These are phyloP conservation scores for Syzygium jambos DNA, from an alignment of 345 rosid genomes.

Conservation along the genomic window DNA sequence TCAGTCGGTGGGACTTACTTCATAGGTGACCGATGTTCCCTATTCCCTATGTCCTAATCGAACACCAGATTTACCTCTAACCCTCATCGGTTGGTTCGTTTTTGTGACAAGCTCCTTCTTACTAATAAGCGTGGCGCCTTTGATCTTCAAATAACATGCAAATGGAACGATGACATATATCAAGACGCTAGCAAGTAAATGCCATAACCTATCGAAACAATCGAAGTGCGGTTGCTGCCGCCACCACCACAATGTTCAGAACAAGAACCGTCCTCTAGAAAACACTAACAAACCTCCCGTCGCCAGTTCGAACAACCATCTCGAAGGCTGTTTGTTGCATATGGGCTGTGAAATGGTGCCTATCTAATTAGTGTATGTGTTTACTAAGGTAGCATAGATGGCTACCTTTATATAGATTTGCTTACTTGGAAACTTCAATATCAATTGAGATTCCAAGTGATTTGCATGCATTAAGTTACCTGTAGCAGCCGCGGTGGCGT, in stretches of 20 bases:
- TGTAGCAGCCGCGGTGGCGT: neutral
- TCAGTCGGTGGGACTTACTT: neutral
- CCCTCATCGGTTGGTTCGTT: rapidly evolving
- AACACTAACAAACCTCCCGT: neutral
- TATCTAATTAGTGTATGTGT: neutral
- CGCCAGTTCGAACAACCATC: neutral
- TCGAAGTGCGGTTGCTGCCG: neutral
- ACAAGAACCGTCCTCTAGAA: neutral
- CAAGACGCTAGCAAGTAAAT: neutral
- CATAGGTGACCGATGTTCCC: too few species aligned
- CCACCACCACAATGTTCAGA: neutral
- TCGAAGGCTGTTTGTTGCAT: neutral
- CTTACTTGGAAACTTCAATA: neutral
- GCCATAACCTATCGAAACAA: neutral
- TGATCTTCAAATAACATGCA: neutral
- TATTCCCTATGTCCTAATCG: neutral
- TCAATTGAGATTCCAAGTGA: neutral
- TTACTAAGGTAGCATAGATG: neutral
- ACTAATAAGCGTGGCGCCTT: neutral
- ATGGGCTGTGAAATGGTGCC: neutral
- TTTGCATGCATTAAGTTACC: neutral
- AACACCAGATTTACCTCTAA: neutral
- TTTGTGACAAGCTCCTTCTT: neutral
- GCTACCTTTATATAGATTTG: neutral
- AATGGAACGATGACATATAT: neutral